Conservation (phyloP, 768 basidiomycete species). For the Russula ochroleuca region DNA sequence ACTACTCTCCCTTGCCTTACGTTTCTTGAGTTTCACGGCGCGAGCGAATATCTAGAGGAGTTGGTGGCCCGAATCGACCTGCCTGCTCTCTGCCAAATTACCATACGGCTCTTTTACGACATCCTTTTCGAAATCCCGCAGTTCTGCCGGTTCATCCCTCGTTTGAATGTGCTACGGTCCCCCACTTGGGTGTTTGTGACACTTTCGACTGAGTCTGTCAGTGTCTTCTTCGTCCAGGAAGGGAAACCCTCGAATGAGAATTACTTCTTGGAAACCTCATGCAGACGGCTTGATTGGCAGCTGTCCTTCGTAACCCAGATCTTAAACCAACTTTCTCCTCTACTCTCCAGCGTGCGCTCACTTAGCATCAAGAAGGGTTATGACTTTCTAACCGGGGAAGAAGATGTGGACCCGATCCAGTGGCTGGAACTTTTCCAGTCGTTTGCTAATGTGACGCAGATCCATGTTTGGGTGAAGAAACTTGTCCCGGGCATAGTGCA, state of each 20-base stretch:
- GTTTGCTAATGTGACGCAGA: too few species aligned
- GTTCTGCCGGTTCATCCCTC: conserved; percentile 1
- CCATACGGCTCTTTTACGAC: neutral
- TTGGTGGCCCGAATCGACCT: neutral
- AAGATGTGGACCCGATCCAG: neutral
- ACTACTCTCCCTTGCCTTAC: neutral
- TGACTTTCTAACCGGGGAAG: neutral
- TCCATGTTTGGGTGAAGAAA: too few species aligned
- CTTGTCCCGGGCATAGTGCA: too few species aligned
- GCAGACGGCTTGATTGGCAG: conserved; percentile 8
- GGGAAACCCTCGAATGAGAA: neutral
- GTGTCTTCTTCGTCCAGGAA: neutral
- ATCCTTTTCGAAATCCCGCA: conserved; percentile 2
- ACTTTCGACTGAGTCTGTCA: neutral
- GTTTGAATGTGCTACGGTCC: neutral
- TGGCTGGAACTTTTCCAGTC: too few species aligned
- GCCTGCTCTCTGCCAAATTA: neutral
- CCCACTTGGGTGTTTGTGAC: neutral
- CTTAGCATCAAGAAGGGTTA: neutral
- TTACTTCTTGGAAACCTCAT: neutral
- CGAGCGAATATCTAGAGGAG: conserved; percentile 11
- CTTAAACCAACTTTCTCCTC: neutral
- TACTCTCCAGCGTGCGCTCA: neutral
- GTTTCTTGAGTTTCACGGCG: neutral
- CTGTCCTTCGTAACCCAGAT: conserved; percentile 9